These are phyloP conservation scores for Microbotryum lychnidis-dioicae DNA, from an alignment of 1,284 basidiomycete species.

Conservation along the genomic window DNA sequence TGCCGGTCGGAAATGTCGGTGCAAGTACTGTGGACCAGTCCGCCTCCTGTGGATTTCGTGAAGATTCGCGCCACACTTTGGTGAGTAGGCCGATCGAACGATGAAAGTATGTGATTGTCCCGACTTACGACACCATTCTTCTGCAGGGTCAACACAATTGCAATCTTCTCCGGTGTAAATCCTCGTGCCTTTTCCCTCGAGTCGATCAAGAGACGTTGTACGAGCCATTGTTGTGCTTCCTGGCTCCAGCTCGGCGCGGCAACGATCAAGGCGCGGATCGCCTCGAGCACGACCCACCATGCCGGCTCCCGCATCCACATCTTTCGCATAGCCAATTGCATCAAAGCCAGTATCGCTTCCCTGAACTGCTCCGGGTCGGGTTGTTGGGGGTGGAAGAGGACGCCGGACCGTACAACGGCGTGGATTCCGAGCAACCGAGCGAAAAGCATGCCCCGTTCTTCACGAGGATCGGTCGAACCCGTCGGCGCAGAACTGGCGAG, in stretches of 20 bases:
- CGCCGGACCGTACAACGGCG: conserved; percentile 68
- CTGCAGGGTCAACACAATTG: conserved; percentile 65
- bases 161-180: conserved; percentile 85
- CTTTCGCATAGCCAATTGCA: conserved; percentile 56
- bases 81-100: not conserved
- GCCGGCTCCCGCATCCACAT: conserved; percentile 86
- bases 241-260: conserved; percentile 54
- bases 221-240: conserved; percentile 52
- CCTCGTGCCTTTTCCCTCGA: conserved; percentile 26
- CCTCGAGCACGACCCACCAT: conserved; percentile 71
- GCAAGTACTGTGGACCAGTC: conserved; percentile 63
- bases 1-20: conserved; percentile 61
- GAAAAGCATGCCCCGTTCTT: conserved; percentile 86
- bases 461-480: conserved; percentile 39
- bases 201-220: conserved; percentile 50
- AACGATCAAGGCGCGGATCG: conserved; percentile 53
- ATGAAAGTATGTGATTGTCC: not conserved
- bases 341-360: conserved; percentile 58
- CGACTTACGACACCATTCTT: conserved; percentile 46
- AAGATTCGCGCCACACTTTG: not conserved
- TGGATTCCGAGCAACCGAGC: conserved; percentile 86
- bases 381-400: conserved; percentile 56
- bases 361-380: conserved; percentile 59
- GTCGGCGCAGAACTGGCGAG: conserved; percentile 44
- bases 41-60: conserved; percentile 39